Conservation (phyloP, 176 grass and related monocot genomes). For the Cenchrus purpureus region DNA sequence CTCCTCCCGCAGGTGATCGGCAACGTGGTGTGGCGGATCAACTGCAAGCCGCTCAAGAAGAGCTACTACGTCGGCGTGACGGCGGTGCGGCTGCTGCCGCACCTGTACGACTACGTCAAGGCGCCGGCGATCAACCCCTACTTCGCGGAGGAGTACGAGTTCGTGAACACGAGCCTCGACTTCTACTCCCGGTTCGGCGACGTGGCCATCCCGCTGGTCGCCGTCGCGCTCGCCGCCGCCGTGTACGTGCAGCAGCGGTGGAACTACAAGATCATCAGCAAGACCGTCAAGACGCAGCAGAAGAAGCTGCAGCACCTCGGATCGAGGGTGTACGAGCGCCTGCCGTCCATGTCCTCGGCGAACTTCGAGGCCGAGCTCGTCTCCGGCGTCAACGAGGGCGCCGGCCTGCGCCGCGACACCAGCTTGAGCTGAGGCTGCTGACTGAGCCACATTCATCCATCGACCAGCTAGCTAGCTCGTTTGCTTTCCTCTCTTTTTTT, state of each 20-base stretch:
- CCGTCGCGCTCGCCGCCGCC: conserved; percentile 52
- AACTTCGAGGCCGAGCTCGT: conserved; percentile 88
- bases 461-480: background rate
- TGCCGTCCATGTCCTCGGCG: conserved; percentile 75
- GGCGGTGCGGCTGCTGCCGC: conserved; percentile 75
- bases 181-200: conserved; percentile 90
- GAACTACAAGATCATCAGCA: conserved; percentile 87
- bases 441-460: background rate
- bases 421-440: conserved; percentile 22
- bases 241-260: conserved; percentile 87
- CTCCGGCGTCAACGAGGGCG: conserved; percentile 54
- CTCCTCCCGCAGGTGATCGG: conserved; percentile 83
- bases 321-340: conserved; percentile 81
- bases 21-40: conserved; percentile 82
- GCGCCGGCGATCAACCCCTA: conserved; percentile 86
- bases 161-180: conserved; percentile 86
- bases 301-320: conserved; percentile 89
- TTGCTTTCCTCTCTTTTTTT: background rate
- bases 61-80: conserved; percentile 80
- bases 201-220: conserved; percentile 72
- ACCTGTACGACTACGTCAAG: conserved; percentile 82
- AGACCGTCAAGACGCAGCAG: conserved; percentile 69
- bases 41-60: conserved; percentile 76
- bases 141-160: conserved; percentile 86
- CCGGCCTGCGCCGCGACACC: conserved; percentile 32